Conservation (phyloP, 768 basidiomycete species). For the Dictyophora rubrovolvata region DNA sequence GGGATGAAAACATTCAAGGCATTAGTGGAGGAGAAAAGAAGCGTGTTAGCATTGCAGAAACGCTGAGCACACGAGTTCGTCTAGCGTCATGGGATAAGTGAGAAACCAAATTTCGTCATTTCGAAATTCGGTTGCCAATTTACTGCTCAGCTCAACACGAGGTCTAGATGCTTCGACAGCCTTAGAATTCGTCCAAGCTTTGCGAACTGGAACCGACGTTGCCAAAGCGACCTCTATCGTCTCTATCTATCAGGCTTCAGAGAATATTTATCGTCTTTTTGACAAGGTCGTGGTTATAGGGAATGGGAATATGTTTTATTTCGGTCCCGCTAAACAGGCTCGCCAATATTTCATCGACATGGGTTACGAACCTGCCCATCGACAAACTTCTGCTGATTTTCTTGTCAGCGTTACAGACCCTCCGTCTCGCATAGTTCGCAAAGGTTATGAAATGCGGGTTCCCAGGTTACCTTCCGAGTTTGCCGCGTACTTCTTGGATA, state of each 20-base stretch:
- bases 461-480: constrained; percentile 54
- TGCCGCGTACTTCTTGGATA: constrained; percentile 27
- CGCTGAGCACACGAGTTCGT: constrained; percentile 54
- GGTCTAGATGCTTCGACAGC: constrained; percentile 83
- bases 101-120: neutral
- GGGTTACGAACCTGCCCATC: constrained; percentile 62
- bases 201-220: constrained; percentile 79
- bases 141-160: constrained; percentile 54
- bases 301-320: constrained; percentile 67
- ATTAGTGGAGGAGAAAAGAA: constrained; percentile 72
- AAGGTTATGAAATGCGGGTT: constrained; percentile 27
- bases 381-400: constrained; percentile 82
- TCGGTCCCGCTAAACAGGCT: constrained; percentile 55
- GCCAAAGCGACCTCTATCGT: constrained; percentile 68
- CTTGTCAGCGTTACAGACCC: constrained; percentile 53
- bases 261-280: constrained; percentile 54
- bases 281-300: constrained; percentile 80
- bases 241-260: constrained; percentile 80
- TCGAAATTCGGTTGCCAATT: constrained; percentile 26
- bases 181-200: constrained; percentile 69
- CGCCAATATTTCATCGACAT: constrained; percentile 65
- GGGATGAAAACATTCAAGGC: constrained; percentile 38
- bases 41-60: constrained; percentile 76
- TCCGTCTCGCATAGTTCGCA: constrained; percentile 40
- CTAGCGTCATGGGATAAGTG: constrained; percentile 75